Base-by-base conservation (phyloP, 2,329 filamentous ascomycete species). In the Alternaria gansuensis region DNA sequence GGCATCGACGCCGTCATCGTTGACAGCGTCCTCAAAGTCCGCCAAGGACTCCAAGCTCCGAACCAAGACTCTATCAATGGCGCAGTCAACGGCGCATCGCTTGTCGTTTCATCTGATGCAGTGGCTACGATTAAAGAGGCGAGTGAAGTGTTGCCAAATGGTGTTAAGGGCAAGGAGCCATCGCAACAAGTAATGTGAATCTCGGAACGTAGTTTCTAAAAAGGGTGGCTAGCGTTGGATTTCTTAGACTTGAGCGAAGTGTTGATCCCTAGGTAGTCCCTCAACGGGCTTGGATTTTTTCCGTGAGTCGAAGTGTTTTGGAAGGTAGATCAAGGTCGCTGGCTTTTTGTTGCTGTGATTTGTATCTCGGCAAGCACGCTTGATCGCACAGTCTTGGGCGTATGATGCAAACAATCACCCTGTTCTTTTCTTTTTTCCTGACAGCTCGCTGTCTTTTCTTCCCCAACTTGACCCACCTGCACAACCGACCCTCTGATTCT, bases 1-100 rank as follows among this genome's bases (percentile, higher is more conserved):
- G 94, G 95, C 46, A 97, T 99, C 62, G 95, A 99, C 75, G 95
- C 95, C 1, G 94, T 99, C 53, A 99, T 99, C 73, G 95, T 98
- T 13, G 95, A 99, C 75, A 95, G 88, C 62, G 94, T 99, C 3
- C 85, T 98, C 29, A 92, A 92, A 39, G 97, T 99, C 67, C 88
- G 94, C 45, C 93, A 97, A 78, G 94, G 92, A 0, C 84, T 99
- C 61, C 95, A 91, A n/a, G 79, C 64, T 3, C 59, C 66, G 2
- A 62, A 57, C 11, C 56, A 70, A 14, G 55, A 65, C 8, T 8
- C 24, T 2, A 41, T 5, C 2, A 57, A 43, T 26, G 54, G 57
- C 23, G 39, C n/a, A 10, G 39, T 36, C 2, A 51, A 59, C 29
- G 57, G 52, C 6, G 36, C 54, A 8, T 43, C 50, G 17, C 43